phyloP scores from a whole-genome alignment of 108 stramenopile genomes.

The Fistulifera pelliculosa region DNA sequence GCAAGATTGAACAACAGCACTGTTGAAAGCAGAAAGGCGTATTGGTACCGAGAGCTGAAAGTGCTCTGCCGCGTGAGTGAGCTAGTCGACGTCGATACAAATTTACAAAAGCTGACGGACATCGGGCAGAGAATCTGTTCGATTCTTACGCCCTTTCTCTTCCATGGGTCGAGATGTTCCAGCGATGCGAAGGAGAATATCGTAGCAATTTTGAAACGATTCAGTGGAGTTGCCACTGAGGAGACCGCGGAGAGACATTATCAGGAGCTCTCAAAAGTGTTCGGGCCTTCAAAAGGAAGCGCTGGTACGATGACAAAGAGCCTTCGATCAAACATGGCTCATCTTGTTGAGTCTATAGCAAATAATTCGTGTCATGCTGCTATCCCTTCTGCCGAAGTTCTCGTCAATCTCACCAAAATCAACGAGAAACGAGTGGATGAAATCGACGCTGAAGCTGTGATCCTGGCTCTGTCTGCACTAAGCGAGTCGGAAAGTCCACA shows the following conservation, averaged over 20 bases:
- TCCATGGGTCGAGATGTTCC: slow-evolving; percentile 29
- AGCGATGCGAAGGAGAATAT: slow-evolving; percentile 50
- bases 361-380: slow-evolving; percentile 6
- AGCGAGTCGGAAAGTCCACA: slow-evolving; percentile 16
- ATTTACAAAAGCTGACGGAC: neutral
- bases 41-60: slow-evolving; percentile 36
- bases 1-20: slow-evolving; percentile 7
- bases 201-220: slow-evolving; percentile 46
- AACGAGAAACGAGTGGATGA: slow-evolving; percentile 68
- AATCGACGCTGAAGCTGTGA: slow-evolving; percentile 59
- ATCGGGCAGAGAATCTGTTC: slow-evolving; percentile 36
- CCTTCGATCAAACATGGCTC: slow-evolving; percentile 28
- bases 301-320: slow-evolving; percentile 39
- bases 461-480: slow-evolving; percentile 59
- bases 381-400: slow-evolving; percentile 17
- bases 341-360: slow-evolving; percentile 8
- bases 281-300: slow-evolving; percentile 59
- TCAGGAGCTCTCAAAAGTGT: slow-evolving; percentile 30
- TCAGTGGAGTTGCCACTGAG: slow-evolving; percentile 34
- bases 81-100: slow-evolving; percentile 19
- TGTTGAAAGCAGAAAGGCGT: neutral
- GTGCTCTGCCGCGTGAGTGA: slow-evolving; percentile 71
- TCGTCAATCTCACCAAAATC: slow-evolving; percentile 37
- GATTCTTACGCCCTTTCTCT: slow-evolving; percentile 62
- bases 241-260: slow-evolving; percentile 30